phyloP scores from a whole-genome alignment of 139 green algal species.

The Chlorella sp. region DNA sequence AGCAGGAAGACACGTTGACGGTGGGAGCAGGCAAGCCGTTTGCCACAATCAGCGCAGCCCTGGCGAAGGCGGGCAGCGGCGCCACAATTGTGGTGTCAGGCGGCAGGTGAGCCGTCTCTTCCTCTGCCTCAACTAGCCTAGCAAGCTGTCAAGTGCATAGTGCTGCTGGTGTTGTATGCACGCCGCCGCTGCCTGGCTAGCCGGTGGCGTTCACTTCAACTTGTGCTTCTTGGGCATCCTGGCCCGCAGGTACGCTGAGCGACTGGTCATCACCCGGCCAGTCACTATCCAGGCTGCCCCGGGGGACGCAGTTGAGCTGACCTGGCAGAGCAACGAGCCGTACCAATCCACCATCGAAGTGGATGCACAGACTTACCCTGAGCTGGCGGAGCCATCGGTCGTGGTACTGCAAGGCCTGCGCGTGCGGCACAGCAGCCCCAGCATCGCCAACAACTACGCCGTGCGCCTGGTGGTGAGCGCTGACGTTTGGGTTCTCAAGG shows the following conservation, averaged over 20 bases:
- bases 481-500: no score
- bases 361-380: background rate
- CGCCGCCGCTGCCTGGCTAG: no score
- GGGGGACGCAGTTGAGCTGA: constrained; percentile 16
- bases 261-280: constrained; percentile 11
- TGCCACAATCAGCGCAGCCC: constrained; percentile 17
- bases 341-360: constrained; percentile 18
- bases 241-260: constrained; percentile 13
- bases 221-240: background rate
- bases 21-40: background rate
- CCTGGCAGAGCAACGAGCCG: constrained; percentile 15
- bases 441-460: constrained; percentile 68
- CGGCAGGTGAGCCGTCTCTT: background rate
- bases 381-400: no score
- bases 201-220: no score
- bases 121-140: no score
- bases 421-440: constrained; percentile 51
- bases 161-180: no score
- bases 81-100: background rate
- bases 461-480: constrained; percentile 43
- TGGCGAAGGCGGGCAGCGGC: background rate
- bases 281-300: constrained; percentile 20
- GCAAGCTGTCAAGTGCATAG: no score
- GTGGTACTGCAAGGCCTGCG: constrained; percentile 43
- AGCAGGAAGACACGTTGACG: background rate